Percentiles rank a stretch among this genome's conserved stretches.
Conservation (phyloP, 352 stramenopile species). For the Phytophthora chlamydospora region DNA sequence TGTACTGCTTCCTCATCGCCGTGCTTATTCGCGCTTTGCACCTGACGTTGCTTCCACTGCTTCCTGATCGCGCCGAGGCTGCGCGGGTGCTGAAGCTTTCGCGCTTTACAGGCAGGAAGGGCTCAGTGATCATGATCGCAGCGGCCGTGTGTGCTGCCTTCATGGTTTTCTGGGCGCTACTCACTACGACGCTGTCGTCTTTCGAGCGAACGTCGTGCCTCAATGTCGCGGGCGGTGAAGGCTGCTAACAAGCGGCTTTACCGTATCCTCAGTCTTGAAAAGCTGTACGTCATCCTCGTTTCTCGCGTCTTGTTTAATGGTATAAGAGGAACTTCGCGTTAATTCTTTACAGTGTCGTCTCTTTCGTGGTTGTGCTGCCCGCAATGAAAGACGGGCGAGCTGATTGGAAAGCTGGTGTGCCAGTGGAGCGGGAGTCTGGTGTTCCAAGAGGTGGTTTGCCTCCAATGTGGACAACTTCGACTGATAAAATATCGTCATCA, state of each 20-base stretch:
- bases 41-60: slow-evolving; percentile 42
- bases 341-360: slow-evolving; percentile 17
- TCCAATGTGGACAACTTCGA: slow-evolving; percentile 13
- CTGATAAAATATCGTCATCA: slow-evolving; percentile 11
- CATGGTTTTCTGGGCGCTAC: slow-evolving; percentile 56
- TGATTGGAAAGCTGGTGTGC: not conserved
- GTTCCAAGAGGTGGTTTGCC: not conserved
- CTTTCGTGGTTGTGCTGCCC: slow-evolving; percentile 1
- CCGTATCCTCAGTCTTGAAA: slow-evolving; percentile 6
- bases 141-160: slow-evolving; percentile 40
- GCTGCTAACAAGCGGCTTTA: slow-evolving; percentile 42
- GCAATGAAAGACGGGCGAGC: slow-evolving; percentile 5
- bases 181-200: slow-evolving; percentile 58
- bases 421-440: not conserved
- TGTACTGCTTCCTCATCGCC: slow-evolving; percentile 57
- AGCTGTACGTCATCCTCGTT: slow-evolving; percentile 19
- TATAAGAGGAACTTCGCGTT: slow-evolving; percentile 15
- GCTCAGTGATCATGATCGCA: slow-evolving; percentile 30
- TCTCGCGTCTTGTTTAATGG: slow-evolving; percentile 1
- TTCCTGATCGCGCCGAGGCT: slow-evolving; percentile 48
- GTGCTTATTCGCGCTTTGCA: slow-evolving; percentile 42
- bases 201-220: slow-evolving; percentile 67
- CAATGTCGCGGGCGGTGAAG: slow-evolving; percentile 67
- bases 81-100: slow-evolving; percentile 39
- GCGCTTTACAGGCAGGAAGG: slow-evolving; percentile 26